Percentiles rank a stretch among this genome's conserved stretches.
These are phyloP conservation scores for Nannochloris sp. DNA, from an alignment of 139 green algal species.

Conservation along the genomic window DNA sequence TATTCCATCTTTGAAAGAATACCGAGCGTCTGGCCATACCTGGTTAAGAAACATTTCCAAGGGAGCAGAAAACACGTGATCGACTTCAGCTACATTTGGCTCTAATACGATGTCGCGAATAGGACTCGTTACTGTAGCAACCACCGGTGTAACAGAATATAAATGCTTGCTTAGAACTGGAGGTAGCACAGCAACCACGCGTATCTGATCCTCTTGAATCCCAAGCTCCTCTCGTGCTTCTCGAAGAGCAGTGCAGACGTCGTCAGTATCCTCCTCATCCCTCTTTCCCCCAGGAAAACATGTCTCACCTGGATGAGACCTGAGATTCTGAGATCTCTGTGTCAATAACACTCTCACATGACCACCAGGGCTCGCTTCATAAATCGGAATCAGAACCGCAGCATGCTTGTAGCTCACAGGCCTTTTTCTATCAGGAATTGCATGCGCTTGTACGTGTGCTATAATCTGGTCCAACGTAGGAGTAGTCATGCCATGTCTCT, in stretches of 20 bases:
- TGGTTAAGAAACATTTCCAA: constrained; percentile 34
- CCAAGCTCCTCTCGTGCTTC: constrained; percentile 65
- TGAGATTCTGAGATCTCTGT: background rate
- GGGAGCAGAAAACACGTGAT: constrained; percentile 44
- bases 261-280: constrained; percentile 43
- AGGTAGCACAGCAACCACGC: constrained; percentile 40
- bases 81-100: constrained; percentile 45
- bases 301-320: constrained; percentile 46
- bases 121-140: constrained; percentile 26
- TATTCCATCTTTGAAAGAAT: constrained; percentile 18
- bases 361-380: constrained; percentile 24
- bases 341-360: constrained; percentile 50
- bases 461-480: background rate
- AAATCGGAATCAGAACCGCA: constrained; percentile 50
- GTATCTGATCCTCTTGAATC: constrained; percentile 13
- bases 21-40: background rate
- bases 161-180: constrained; percentile 61
- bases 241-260: constrained; percentile 51
- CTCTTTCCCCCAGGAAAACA: constrained; percentile 68
- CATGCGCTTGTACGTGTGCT: background rate
- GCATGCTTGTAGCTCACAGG: constrained; percentile 24
- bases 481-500: too few species aligned
- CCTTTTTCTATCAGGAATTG: background rate
- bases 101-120: background rate
- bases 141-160: constrained; percentile 57